These are phyloP conservation scores for Chaetomium sp. DNA, from an alignment of 2,329 filamentous ascomycete species.

Conservation along the genomic window DNA sequence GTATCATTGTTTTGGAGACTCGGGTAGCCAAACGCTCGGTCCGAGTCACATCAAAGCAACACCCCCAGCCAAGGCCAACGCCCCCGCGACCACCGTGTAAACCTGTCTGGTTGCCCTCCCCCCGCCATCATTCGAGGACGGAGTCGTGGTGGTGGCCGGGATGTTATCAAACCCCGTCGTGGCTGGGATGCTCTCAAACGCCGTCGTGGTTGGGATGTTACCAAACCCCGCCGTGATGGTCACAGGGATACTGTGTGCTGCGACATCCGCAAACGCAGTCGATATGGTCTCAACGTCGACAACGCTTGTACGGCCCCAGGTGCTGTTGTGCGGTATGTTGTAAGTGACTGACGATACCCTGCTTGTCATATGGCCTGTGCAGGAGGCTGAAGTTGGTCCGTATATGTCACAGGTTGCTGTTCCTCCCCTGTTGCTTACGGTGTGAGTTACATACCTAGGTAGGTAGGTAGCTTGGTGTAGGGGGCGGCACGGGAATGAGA, in stretches of 20 bases:
- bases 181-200: not conserved
- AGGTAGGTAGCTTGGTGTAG: not conserved
- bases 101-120: slow-evolving; percentile 2
- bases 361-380: slow-evolving; percentile 3
- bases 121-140: not conserved
- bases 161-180: slow-evolving; percentile 8
- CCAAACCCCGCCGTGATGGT: slow-evolving; percentile 5
- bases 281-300: not conserved
- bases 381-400: not conserved
- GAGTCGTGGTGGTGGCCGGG: not conserved
- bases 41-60: not conserved
- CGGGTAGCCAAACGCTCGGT: not conserved
- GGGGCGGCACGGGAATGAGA: not conserved
- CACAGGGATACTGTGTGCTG: not conserved
- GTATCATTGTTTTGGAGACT: not conserved
- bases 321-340: not conserved
- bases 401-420: slow-evolving; percentile 2
- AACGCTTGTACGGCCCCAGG: not conserved
- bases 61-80: not conserved
- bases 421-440: not conserved
- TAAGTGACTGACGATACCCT: not conserved
- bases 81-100: not conserved
- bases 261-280: not conserved
- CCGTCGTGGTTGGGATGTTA: not conserved
- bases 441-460: not conserved